Evolutionary conservation across 2,329 filamentous ascomycete genomes (phyloP).

Genomic region (Onygenales sp.): DNA sequence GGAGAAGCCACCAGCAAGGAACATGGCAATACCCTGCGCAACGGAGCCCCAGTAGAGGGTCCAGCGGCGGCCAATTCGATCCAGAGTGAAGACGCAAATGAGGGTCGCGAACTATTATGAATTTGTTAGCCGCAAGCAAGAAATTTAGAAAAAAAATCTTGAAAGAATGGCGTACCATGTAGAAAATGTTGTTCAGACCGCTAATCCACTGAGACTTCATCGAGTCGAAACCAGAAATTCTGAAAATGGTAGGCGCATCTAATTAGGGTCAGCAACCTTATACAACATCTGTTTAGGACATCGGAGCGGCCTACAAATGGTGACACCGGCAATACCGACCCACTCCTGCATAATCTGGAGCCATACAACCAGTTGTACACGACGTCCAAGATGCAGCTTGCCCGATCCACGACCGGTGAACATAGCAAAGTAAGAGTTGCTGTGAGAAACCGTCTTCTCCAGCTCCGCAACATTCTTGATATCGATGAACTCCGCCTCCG

Average conservation of each 20-base stretch:
- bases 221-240: conserved; percentile 55
- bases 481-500: conserved; percentile 58
- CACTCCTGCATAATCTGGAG: conserved; percentile 63
- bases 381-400: conserved; percentile 56
- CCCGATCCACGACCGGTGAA: conserved; percentile 56
- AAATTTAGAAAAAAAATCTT: background rate
- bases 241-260: conserved; percentile 49
- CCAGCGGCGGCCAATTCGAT: conserved; percentile 59
- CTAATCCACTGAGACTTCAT: conserved; percentile 55
- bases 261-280: background rate
- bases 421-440: conserved; percentile 55
- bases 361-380: conserved; percentile 63
- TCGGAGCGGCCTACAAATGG: conserved; percentile 37
- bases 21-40: conserved; percentile 58
- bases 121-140: no score
- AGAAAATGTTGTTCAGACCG: conserved; percentile 48
- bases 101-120: conserved; percentile 49
- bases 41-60: conserved; percentile 60
- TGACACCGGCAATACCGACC: conserved; percentile 61
- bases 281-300: background rate
- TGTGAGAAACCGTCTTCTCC: conserved; percentile 46
- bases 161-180: conserved; percentile 35
- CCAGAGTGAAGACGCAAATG: conserved; percentile 60
- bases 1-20: conserved; percentile 55
- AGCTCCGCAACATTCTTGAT: conserved; percentile 55